These are phyloP conservation scores for Xylariomycetidae sp. DNA, from an alignment of 2,329 filamentous ascomycete genomes.

Conservation along the genomic window DNA sequence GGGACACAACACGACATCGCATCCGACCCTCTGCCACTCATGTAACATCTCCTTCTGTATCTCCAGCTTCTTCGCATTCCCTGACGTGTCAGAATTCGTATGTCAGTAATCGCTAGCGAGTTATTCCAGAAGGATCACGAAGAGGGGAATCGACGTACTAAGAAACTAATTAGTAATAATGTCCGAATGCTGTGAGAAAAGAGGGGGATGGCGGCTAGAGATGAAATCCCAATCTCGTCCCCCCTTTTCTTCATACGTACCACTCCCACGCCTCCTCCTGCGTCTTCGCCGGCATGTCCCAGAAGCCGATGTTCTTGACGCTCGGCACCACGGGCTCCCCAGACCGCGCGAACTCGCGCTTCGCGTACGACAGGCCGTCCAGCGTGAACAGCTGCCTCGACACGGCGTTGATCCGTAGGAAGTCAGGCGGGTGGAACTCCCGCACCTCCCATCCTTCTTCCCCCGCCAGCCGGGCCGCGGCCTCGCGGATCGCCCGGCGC, in stretches of 20 bases:
- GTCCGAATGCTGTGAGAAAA: too few species aligned
- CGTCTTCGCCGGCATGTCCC: constrained; percentile 26
- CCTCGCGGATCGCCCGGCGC: constrained; percentile 22
- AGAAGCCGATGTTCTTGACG: constrained; percentile 30
- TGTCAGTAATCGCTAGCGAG: too few species aligned
- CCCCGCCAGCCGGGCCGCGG: constrained; percentile 18
- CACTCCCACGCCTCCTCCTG: constrained; percentile 29
- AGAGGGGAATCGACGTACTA: too few species aligned
- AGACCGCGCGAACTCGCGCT: constrained; percentile 23
- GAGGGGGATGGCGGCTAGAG: too few species aligned
- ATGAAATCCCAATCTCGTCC: too few species aligned
- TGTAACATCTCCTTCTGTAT: constrained; percentile 32
- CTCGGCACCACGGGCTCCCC: constrained; percentile 28
- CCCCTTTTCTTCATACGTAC: too few species aligned
- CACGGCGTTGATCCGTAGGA: constrained; percentile 24
- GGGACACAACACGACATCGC: constrained; percentile 25
- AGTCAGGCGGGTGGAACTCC: constrained; percentile 26
- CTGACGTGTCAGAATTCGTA: too few species aligned
- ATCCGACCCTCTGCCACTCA: constrained; percentile 26
- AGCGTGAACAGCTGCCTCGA: constrained; percentile 30
- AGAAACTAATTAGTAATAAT: too few species aligned
- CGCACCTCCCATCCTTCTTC: constrained; percentile 25
- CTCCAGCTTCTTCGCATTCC: constrained; percentile 26
- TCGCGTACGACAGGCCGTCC: constrained; percentile 30
- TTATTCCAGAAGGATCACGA: too few species aligned